These are phyloP conservation scores for Colletotrichum coccodes DNA, from an alignment of 2,329 filamentous ascomycete genomes.

Conservation along the genomic window DNA sequence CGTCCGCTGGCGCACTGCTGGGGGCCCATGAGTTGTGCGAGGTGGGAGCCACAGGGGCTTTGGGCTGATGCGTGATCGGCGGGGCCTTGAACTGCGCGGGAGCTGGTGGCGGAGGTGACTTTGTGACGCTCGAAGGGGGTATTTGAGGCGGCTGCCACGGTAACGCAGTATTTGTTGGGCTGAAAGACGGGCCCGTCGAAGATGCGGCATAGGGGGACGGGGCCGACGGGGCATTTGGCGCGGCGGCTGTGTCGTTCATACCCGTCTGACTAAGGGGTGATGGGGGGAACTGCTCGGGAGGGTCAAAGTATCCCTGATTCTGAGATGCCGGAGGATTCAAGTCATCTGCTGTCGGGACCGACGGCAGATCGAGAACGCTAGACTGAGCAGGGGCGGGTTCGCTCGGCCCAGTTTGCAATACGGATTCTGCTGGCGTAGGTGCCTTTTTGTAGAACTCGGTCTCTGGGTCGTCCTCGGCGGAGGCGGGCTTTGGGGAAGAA, in stretches of 20 bases:
- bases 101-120: conserved; percentile 31
- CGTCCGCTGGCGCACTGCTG: conserved; percentile 25
- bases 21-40: conserved; percentile 34
- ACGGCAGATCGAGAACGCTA: conserved; percentile 29
- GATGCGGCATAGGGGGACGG: conserved; percentile 22
- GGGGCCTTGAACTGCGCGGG: conserved; percentile 37
- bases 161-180: conserved; percentile 10
- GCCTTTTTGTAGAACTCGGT: conserved; percentile 39
- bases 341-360: conserved; percentile 13
- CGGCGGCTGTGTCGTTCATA: conserved; percentile 38
- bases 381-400: conserved; percentile 21
- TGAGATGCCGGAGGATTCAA: conserved; percentile 33
- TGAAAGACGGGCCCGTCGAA: conserved; percentile 26
- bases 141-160: conserved; percentile 26
- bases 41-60: neutral
- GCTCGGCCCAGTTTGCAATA: conserved; percentile 37
- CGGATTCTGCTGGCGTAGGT: conserved; percentile 40
- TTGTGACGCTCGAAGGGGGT: neutral
- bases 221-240: conserved; percentile 5
- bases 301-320: conserved; percentile 46
- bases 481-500: conserved; percentile 49
- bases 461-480: conserved; percentile 65
- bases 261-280: conserved; percentile 47
- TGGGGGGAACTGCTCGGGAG: conserved; percentile 43
- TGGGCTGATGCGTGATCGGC: conserved; percentile 21